Evolutionary conservation across 345 rosid genomes (phyloP).

Genomic region (Salix brachista): DNA sequence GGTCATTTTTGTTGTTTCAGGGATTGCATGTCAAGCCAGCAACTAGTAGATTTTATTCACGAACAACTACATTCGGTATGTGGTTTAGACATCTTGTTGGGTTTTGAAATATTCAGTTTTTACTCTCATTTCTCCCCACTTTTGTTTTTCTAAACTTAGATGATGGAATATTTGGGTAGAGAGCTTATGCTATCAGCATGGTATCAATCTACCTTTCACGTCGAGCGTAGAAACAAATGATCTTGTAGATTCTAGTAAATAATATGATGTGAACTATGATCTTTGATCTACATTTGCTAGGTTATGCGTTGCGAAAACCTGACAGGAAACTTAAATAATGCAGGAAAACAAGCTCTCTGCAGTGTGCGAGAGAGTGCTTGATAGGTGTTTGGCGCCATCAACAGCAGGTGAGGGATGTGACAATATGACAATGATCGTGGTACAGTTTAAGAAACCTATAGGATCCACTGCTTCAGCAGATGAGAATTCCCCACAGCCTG

Average conservation of each 20-base stretch:
- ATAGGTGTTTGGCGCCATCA: constrained; percentile 83
- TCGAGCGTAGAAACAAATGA: not conserved
- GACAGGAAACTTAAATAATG: constrained; percentile 13
- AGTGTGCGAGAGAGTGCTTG: constrained; percentile 81
- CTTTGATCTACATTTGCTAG: not conserved
- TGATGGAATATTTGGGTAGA: not conserved
- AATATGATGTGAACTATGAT: not conserved
- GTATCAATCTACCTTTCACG: not conserved
- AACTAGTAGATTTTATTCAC: constrained; percentile 82
- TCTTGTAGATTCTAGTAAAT: not conserved
- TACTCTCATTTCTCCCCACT: not conserved
- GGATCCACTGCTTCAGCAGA: constrained; percentile 22
- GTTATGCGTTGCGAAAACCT: not conserved
- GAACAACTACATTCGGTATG: constrained; percentile 66
- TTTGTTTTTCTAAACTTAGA: not conserved
- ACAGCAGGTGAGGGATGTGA: constrained; percentile 91
- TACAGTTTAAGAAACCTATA: constrained; percentile 74
- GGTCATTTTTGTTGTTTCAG: constrained; percentile 38
- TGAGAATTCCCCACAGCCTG: constrained; percentile 36
- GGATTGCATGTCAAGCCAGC: constrained; percentile 99
- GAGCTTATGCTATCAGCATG: not conserved
- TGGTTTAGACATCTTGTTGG: not conserved
- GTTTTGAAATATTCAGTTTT: not conserved
- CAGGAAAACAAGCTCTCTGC: constrained; percentile 88
- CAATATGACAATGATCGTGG: constrained; percentile 97